Evolutionary conservation across 495 filamentous ascomycete genomes (phyloP), one percentile per base, ranked within the genome.

Genomic region (Viridothelium virens): DNA sequence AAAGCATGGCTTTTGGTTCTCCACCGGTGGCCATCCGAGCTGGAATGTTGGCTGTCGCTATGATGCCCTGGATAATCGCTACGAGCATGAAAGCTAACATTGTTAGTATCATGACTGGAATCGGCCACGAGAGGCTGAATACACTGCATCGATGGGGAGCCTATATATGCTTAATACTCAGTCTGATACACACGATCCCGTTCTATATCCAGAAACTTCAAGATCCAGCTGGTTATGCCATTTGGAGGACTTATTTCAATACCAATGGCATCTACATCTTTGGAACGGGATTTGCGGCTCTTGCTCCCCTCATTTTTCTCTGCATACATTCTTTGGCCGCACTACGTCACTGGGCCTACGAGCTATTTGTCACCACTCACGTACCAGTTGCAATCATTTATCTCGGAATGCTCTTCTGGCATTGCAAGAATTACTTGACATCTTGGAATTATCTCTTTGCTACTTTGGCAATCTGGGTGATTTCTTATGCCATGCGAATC

Each of bases 1-100:
- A 89, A 73, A 90, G 87, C 73, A 93, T 95, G 69, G 79, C 78
- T 38, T 91, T 84, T 65, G 93, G 93, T 39, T 96, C 94, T 3
- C 93, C 93, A 48, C 93, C 93, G 7, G 74, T 97, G 34, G 91
- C 92, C 34, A 89, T 96, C 70, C 87, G 93, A 67, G 83, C 91
- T 14, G 93, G 93, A 50, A 97, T 97, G 93, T 84, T 96, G 38
- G 88, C 93, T 37, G 86, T 97, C 18, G 89, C 93, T 36, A 89
- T 96, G 89, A 88, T 93, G 33, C 93, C 93, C 4, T 97, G 92
- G 90, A 92, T 97, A 64, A 76, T 96, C 31, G 92, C 88, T 5
- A 84, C 92, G 14, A 91, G 89, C 73, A 95, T 91, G 80, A 96
- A 97, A 75, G 87, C 91, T 18, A 97, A 97, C 75, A 69, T 96